phyloP scores from a whole-genome alignment of 192 early-diverging fungal species.

The Coemansia sp. region DNA sequence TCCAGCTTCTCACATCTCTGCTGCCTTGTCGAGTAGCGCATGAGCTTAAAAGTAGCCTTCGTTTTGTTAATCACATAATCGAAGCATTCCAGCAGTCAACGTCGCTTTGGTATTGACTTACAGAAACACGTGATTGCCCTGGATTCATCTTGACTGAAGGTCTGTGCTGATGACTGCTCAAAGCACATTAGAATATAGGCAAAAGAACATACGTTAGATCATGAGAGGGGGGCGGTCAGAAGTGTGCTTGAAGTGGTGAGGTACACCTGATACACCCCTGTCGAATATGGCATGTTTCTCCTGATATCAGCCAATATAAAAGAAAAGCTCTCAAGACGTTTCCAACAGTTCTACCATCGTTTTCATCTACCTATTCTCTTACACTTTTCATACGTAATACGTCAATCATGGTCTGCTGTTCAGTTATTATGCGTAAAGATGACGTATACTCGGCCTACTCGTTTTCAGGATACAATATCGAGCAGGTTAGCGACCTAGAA shows the following conservation, averaged over 20 bases:
- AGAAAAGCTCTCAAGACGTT: not conserved
- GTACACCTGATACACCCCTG: not conserved
- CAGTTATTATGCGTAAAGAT: not conserved
- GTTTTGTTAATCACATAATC: not conserved
- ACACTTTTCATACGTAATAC: not conserved
- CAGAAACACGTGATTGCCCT: not conserved
- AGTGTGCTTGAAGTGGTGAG: not conserved
- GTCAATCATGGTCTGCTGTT: not conserved
- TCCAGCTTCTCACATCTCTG: too few species aligned
- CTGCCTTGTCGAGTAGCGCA: too few species aligned
- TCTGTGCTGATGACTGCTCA: not conserved
- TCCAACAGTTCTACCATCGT: not conserved
- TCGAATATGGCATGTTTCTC: not conserved
- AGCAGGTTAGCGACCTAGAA: not conserved
- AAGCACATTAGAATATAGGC: not conserved
- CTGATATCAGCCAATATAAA: not conserved
- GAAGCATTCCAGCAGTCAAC: not conserved
- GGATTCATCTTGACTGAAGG: not conserved
- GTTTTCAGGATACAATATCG: not conserved
- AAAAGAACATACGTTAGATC: not conserved
- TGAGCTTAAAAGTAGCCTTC: too few species aligned
- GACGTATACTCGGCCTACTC: not conserved
- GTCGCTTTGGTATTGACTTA: not conserved
- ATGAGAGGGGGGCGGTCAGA: not conserved
- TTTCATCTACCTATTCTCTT: not conserved